These are phyloP conservation scores for Rhizoctonia solani DNA, from an alignment of 1,284 basidiomycete species.

Conservation along the genomic window DNA sequence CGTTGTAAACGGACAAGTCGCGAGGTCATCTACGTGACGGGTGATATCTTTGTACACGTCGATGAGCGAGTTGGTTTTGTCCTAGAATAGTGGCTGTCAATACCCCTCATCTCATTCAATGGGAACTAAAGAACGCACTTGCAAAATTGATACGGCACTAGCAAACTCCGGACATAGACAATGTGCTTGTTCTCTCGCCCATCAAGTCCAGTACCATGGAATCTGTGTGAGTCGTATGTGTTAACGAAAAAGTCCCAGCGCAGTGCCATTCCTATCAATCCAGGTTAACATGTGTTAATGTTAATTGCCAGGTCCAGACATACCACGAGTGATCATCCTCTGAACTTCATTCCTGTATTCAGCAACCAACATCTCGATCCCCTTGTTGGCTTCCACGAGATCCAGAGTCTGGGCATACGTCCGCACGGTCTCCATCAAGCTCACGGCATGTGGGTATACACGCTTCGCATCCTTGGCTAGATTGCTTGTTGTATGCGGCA, in stretches of 20 bases:
- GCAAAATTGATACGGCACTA: slow-evolving; percentile 83
- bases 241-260: slow-evolving; percentile 98
- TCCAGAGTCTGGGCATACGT: slow-evolving; percentile 95
- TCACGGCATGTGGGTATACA: slow-evolving; percentile 97
- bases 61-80: slow-evolving; percentile 93
- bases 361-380: slow-evolving; percentile 90
- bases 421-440: slow-evolving; percentile 96
- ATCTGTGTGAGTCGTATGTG: slow-evolving; percentile 81
- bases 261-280: slow-evolving; percentile 75
- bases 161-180: slow-evolving; percentile 96
- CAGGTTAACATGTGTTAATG: slow-evolving; percentile 22
- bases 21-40: slow-evolving; percentile 82
- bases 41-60: slow-evolving; percentile 88
- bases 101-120: background rate
- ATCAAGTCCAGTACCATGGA: slow-evolving; percentile 62
- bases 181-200: slow-evolving; percentile 87
- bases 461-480: slow-evolving; percentile 98
- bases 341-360: slow-evolving; percentile 90
- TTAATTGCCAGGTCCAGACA: background rate
- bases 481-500: slow-evolving; percentile 92
- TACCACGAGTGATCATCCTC: slow-evolving; percentile 85
- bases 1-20: slow-evolving; percentile 80
- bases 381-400: slow-evolving; percentile 84
- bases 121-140: slow-evolving; percentile 53
- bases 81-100: slow-evolving; percentile 55